phyloP scores from a whole-genome alignment of 208 protist species.

The Crithidia brevicula region DNA sequence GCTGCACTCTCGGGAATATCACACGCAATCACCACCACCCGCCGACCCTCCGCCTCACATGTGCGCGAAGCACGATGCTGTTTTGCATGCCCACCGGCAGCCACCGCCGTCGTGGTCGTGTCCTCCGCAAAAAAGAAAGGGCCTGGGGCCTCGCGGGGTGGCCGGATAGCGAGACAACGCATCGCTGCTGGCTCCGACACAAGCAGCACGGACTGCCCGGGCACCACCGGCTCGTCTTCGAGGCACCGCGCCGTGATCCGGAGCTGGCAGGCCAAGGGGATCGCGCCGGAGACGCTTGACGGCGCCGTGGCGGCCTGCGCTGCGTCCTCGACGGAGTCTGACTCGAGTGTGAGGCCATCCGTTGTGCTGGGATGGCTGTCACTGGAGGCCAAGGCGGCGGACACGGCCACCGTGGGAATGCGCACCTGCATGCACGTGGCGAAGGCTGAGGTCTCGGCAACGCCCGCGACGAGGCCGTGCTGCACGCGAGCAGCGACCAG shows the following conservation, averaged over 20 bases:
- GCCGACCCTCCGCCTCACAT: conserved; percentile 6
- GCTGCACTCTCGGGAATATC: neutral
- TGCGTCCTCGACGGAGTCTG: neutral
- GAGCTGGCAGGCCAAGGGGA: conserved; percentile 16
- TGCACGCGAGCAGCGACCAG: conserved; percentile 40
- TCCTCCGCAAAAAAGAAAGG: conserved; percentile 34
- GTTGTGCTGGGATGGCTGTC: neutral
- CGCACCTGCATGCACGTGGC: conserved; percentile 49
- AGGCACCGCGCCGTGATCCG: conserved; percentile 66
- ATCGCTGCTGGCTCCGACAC: conserved; percentile 70
- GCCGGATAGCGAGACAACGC: conserved; percentile 50
- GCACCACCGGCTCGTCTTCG: conserved; percentile 51
- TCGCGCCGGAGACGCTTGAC: neutral
- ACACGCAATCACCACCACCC: conserved; percentile 25
- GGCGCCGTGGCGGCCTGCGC: neutral
- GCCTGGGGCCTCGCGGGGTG: conserved; percentile 35
- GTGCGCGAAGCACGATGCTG: no score
- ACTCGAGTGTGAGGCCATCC: neutral
- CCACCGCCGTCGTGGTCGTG: neutral
- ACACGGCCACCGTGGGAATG: conserved; percentile 27
- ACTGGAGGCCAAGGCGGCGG: conserved; percentile 6
- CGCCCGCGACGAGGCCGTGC: conserved; percentile 61
- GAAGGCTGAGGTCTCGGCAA: conserved; percentile 40
- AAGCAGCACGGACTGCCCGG: conserved; percentile 60
- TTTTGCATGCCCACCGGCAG: no score